Evolutionary conservation across 1,284 basidiomycete species (phyloP).

Genomic region (Meira miltonrushii): DNA sequence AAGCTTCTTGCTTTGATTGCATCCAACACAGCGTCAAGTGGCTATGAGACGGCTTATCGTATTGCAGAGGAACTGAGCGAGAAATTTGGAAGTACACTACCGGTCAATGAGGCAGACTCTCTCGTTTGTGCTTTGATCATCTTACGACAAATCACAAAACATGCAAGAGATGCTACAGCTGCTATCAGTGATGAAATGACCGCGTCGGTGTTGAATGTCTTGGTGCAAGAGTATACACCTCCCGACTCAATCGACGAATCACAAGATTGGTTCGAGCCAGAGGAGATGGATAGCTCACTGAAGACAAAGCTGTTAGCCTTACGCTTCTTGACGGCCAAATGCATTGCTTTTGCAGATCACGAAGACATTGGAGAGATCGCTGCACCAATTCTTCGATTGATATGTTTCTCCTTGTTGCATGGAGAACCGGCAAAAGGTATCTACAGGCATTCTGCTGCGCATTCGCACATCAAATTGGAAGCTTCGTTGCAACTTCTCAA

Average conservation of each 20-base stretch:
- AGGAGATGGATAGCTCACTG: conserved; percentile 22
- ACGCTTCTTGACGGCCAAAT: conserved; percentile 31
- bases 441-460: conserved; percentile 29
- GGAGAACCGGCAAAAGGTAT: conserved; percentile 32
- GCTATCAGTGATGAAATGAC: conserved; percentile 70
- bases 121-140: conserved; percentile 68
- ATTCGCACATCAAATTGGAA: conserved; percentile 64
- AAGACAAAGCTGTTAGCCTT: conserved; percentile 28
- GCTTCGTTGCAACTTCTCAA: conserved; percentile 77
- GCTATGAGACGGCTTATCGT: conserved; percentile 18
- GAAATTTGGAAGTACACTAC: conserved; percentile 62
- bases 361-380: conserved; percentile 20
- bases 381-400: conserved; percentile 33
- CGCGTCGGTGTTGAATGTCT: conserved; percentile 61
- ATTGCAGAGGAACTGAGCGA: conserved; percentile 50
- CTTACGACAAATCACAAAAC: conserved; percentile 69
- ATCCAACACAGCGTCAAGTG: conserved; percentile 8
- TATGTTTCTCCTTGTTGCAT: conserved; percentile 30
- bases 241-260: conserved; percentile 18
- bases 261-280: conserved; percentile 38
- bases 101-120: conserved; percentile 58
- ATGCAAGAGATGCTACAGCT: conserved; percentile 70
- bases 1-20: conserved; percentile 62
- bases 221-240: conserved; percentile 15
- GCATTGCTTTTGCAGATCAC: conserved; percentile 24